Base-by-base conservation (phyloP, 225 moss, liverwort and hornwort species). In the Bryoerythrophyllum caledonicum region DNA sequence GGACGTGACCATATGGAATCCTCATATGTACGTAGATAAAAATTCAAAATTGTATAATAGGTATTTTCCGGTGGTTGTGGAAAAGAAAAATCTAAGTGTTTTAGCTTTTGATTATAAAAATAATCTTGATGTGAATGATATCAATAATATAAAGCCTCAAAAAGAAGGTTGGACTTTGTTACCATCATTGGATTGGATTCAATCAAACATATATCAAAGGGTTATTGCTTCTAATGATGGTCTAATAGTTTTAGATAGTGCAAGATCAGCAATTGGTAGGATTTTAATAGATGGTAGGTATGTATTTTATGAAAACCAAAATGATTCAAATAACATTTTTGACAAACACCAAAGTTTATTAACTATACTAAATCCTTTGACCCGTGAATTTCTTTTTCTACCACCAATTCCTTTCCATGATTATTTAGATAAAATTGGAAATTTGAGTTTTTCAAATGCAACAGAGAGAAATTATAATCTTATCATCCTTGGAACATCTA, bases 171-270 rank as follows among this genome's bases (percentile, higher is more conserved):
- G 84, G 87, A 63, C 11, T 0, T 4, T 46, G n/a, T 44, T 87
- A 60, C 79, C 84, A 27, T 76, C 77, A 24, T 64, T 87, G 2
- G 28, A 71, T 17, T 87, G 87, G 84, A 74, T 84, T 21, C 65
- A 38, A 8, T 67, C 84, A 21, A 24, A 27, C 0, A 79, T 84
- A 52, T n/a, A 63, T 30, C 20, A 12, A 24, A 76, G 35, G 3
- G 7, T 87, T 28, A 74, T 87, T 48, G 84, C 82, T 30, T 63
- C 77, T 56, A 87, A 74, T 60, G 37, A 77, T 44, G 87, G 84
- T 5, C 76, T 87, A 15, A 5, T 87, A 38, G 79, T 84, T 7
- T n/a, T 81, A 34, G 87, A 87, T 71, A 84, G 87, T 71, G 35
- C 12, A 21, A 76, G 28, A 25, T 0, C 7, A 27, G n/a, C 74